Evolutionary conservation across 306 rosid species (phyloP).

Genomic region (Cucurbita argyrosperma): DNA sequence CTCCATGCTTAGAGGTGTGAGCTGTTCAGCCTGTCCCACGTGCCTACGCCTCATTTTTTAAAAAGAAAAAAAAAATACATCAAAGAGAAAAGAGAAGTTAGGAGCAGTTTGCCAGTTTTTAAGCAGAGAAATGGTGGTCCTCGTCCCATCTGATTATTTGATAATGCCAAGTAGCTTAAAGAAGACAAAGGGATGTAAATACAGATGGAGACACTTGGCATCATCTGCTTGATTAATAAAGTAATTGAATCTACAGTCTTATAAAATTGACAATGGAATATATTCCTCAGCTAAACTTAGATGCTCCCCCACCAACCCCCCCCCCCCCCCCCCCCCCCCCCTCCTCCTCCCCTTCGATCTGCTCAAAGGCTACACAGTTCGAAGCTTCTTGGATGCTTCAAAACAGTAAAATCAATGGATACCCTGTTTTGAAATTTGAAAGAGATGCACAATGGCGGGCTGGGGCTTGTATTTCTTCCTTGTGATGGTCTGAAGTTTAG

Average conservation of each 20-base stretch:
- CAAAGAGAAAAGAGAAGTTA: not conserved
- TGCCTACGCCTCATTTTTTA: slow-evolving; percentile 27
- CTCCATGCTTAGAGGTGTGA: slow-evolving; percentile 49
- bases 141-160: not conserved
- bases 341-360: not conserved
- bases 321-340: not conserved
- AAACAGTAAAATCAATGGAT: not conserved
- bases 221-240: not conserved
- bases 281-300: slow-evolving; percentile 19
- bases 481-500: too few species aligned
- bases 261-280: slow-evolving; percentile 6
- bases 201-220: slow-evolving; percentile 1
- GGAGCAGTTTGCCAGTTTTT: not conserved
- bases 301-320: not conserved
- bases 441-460: not conserved
- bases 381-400: not conserved
- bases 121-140: not conserved
- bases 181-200: not conserved
- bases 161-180: not conserved
- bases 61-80: too few species aligned
- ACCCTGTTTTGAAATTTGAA: not conserved
- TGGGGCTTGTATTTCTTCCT: not conserved
- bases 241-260: not conserved
- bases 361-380: not conserved
- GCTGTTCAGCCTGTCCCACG: slow-evolving; percentile 47